These are phyloP conservation scores for Solanum bukasovii DNA, from an alignment of 257 asterid genomes.

Conservation along the genomic window DNA sequence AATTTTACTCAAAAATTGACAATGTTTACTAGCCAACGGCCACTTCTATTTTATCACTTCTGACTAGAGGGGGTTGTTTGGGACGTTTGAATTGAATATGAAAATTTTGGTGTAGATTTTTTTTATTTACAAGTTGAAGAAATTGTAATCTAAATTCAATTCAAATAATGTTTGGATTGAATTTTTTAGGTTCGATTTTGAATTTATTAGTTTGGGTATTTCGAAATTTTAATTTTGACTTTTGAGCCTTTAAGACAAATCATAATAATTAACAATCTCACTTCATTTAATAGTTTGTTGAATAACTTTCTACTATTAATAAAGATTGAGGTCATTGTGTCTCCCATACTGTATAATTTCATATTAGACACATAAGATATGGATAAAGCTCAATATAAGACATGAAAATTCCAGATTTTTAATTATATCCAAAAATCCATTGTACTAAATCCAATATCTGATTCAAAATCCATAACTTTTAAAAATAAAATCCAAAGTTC, in stretches of 20 bases:
- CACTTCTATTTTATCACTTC: not conserved
- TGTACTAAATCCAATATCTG: not conserved
- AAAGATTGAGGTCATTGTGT: not conserved
- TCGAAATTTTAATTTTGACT: no score
- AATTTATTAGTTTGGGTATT: no score
- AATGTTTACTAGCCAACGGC: not conserved
- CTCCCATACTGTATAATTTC: no score
- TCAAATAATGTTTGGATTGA: not conserved
- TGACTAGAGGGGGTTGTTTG: no score
- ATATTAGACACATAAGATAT: not conserved
- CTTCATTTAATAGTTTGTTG: no score
- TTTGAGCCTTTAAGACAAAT: not conserved
- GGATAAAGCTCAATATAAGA: not conserved
- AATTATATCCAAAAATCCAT: no score
- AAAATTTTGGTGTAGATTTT: not conserved
- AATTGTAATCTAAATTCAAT: not conserved
- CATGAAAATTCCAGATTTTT: no score
- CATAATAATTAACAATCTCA: no score
- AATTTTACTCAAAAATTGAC: not conserved
- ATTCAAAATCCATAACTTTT: no score
- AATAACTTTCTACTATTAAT: no score
- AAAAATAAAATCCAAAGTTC: no score
- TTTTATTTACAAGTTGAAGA: no score
- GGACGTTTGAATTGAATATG: not conserved
- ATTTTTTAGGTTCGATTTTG: not conserved